These are phyloP conservation scores for Agaricus sinodeliciosus DNA, from an alignment of 768 basidiomycete genomes.

Conservation along the genomic window DNA sequence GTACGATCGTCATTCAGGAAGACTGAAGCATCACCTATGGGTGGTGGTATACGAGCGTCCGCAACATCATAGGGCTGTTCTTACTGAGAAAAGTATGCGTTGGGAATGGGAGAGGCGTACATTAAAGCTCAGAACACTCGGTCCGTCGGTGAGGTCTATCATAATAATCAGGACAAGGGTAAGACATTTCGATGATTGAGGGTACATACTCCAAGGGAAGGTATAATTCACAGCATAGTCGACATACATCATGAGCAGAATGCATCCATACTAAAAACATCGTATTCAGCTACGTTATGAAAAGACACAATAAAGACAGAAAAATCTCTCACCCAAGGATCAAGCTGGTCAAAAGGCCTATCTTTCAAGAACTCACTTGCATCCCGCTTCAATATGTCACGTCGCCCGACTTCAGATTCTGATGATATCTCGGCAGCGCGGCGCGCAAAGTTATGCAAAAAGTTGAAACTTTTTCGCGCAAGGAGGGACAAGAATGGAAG, in stretches of 20 bases:
- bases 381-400: conserved; percentile 19
- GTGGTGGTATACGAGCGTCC: conserved; percentile 48
- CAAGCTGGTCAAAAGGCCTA: conserved; percentile 48
- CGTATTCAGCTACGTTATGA: background rate
- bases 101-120: conserved; percentile 14
- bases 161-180: background rate
- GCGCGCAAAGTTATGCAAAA: conserved; percentile 16
- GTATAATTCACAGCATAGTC: conserved; percentile 73
- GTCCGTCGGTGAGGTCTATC: conserved; percentile 21
- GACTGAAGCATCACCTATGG: conserved; percentile 39
- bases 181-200: background rate
- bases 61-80: conserved; percentile 47
- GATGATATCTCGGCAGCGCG: conserved; percentile 13
- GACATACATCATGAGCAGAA: conserved; percentile 54
- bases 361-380: conserved; percentile 31
- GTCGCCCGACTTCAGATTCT: conserved; percentile 14
- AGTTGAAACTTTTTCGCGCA: conserved; percentile 15
- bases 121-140: conserved; percentile 30
- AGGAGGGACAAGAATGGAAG: conserved; percentile 24
- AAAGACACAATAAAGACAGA: background rate
- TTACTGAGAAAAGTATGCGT: background rate
- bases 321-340: conserved; percentile 37
- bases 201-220: conserved; percentile 48
- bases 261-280: conserved; percentile 49
- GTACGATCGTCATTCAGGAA: conserved; percentile 60